Percentiles rank a stretch among this genome's conserved stretches.
phyloP scores from a whole-genome alignment of 257 asterid genomes.

The Gynochthodes officinalis region DNA sequence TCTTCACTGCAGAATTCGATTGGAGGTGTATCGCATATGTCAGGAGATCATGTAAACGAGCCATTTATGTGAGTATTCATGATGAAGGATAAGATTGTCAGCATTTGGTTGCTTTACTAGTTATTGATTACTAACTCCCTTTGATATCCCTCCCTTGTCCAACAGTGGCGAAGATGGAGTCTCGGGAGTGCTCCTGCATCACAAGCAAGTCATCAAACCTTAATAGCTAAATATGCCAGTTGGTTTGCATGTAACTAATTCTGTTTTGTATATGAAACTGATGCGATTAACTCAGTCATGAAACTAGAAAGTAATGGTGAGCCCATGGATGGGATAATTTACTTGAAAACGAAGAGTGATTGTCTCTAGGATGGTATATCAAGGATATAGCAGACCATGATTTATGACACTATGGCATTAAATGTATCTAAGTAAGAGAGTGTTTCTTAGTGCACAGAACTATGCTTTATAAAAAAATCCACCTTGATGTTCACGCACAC shows the following conservation, averaged over 20 bases:
- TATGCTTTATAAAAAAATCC: background rate
- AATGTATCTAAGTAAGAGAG: background rate
- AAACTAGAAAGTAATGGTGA: background rate
- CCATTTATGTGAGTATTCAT: conserved; percentile 79
- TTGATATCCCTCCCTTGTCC: conserved; percentile 13
- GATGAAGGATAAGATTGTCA: conserved; percentile 11
- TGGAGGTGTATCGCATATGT: conserved; percentile 84
- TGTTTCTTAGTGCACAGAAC: background rate
- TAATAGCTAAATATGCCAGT: conserved; percentile 47
- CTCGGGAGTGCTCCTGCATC: conserved; percentile 96
- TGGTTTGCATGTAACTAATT: conserved; percentile 41
- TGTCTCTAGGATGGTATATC: background rate
- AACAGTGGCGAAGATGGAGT: conserved; percentile 95
- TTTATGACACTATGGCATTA: no score
- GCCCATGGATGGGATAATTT: background rate
- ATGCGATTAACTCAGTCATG: background rate
- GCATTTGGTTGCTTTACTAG: background rate
- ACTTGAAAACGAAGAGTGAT: background rate
- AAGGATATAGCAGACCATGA: background rate
- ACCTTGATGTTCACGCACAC: background rate
- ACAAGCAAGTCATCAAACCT: conserved; percentile 92
- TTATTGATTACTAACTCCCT: conserved; percentile 24
- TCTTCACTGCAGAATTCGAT: conserved; percentile 71
- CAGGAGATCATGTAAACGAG: conserved; percentile 94
- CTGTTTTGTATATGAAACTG: conserved; percentile 14